These are phyloP conservation scores for Pseudodiploospora longispora DNA, from an alignment of 2,329 filamentous ascomycete genomes.

Conservation along the genomic window DNA sequence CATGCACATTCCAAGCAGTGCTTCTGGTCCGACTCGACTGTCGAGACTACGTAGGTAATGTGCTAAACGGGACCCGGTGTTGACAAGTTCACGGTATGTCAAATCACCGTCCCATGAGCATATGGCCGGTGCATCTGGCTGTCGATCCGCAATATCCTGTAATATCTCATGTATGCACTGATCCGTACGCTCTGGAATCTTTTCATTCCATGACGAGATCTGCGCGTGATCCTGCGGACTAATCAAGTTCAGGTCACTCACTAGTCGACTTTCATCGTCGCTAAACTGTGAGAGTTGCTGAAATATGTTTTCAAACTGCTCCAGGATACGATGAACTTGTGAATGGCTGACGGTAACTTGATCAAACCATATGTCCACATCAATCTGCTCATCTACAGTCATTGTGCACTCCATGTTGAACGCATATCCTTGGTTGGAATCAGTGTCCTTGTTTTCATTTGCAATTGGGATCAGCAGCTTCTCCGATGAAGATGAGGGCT, in stretches of 20 bases:
- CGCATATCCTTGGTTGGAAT: background rate
- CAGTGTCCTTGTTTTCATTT: background rate
- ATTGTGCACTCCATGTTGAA: constrained; percentile 1
- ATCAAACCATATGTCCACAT: constrained; percentile 2
- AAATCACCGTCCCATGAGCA: constrained; percentile 1
- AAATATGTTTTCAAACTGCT: constrained; percentile 1
- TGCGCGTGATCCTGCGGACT: background rate
- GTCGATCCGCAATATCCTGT: background rate
- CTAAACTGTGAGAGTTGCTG: background rate
- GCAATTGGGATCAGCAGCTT: background rate
- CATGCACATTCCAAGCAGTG: background rate
- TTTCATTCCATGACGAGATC: background rate
- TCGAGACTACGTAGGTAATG: background rate
- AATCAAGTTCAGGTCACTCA: background rate
- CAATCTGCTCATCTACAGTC: background rate
- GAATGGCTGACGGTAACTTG: background rate
- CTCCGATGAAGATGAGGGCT: background rate
- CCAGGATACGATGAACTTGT: background rate
- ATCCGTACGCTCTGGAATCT: background rate
- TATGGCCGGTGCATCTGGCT: background rate
- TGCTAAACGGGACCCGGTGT: background rate
- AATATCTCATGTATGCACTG: background rate
- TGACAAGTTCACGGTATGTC: background rate
- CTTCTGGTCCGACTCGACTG: constrained; percentile 1
- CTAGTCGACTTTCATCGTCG: background rate